phyloP scores from a whole-genome alignment of 805 yeast species.

The Blastobotrys chiropterorum region DNA sequence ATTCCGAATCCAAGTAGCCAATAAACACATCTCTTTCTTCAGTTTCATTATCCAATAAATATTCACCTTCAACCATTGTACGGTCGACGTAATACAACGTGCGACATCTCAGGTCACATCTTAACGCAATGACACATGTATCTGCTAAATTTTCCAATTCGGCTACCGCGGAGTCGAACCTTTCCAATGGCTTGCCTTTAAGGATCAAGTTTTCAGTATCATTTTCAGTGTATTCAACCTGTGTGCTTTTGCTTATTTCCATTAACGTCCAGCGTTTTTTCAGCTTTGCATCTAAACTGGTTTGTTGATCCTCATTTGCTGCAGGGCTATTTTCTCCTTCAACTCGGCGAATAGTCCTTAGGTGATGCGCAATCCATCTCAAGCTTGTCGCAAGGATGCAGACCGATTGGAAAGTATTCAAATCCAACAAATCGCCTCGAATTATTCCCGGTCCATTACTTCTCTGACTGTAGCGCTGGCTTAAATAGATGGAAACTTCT shows the following conservation, averaged over 20 bases:
- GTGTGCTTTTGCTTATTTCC: constrained; percentile 18
- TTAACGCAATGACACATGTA: constrained; percentile 37
- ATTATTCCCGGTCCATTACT: constrained; percentile 23
- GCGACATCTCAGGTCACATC: constrained; percentile 53
- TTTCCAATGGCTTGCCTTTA: constrained; percentile 21
- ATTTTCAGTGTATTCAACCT: constrained; percentile 3
- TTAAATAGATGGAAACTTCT: constrained; percentile 21
- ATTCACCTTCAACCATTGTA: constrained; percentile 43
- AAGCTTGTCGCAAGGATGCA: constrained; percentile 49
- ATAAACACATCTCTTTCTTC: constrained; percentile 57
- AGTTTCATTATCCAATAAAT: constrained; percentile 46
- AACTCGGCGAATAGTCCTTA: constrained; percentile 48
- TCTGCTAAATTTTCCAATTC: constrained; percentile 23
- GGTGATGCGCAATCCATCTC: constrained; percentile 54
- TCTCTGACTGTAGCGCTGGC: constrained; percentile 15
- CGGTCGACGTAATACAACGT: constrained; percentile 46
- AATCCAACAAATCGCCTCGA: constrained; percentile 50
- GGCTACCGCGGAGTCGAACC: constrained; percentile 25
- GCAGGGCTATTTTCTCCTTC: constrained; percentile 4
- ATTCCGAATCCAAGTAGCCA: constrained; percentile 44
- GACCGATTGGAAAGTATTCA: constrained; percentile 44
- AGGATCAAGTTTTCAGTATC: constrained; percentile 17
- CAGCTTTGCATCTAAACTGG: constrained; percentile 16
- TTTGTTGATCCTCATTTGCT: constrained; percentile 8
- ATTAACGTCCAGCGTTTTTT: constrained; percentile 29